phyloP scores from a whole-genome alignment of 805 yeast genomes.

The Wickerhamiella musiphila region DNA sequence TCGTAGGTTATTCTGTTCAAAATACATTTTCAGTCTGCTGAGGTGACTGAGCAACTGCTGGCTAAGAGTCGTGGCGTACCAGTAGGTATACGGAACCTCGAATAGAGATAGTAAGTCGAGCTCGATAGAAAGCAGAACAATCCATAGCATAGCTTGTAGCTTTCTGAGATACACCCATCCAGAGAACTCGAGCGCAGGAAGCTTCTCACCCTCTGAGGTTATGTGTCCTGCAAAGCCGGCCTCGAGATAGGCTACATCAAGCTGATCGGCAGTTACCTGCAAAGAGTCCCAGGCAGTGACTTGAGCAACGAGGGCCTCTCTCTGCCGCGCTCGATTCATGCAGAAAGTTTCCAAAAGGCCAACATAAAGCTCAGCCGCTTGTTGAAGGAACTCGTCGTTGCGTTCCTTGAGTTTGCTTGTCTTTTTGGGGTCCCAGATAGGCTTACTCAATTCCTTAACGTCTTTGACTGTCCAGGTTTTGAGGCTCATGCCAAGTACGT shows the following conservation, averaged over 20 bases:
- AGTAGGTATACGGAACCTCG: constrained; percentile 51
- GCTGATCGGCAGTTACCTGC: constrained; percentile 54
- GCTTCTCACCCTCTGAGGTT: constrained; percentile 14
- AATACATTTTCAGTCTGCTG: constrained; percentile 21
- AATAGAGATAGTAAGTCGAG: constrained; percentile 53
- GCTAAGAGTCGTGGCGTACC: constrained; percentile 42
- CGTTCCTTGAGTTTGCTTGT: constrained; percentile 14
- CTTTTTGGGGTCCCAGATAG: constrained; percentile 17
- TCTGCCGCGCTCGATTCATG: constrained; percentile 66
- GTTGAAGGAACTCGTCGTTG: constrained; percentile 18
- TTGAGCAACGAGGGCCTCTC: constrained; percentile 51
- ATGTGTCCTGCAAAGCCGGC: constrained; percentile 11
- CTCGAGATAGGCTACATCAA: constrained; percentile 33
- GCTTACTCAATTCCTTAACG: constrained; percentile 27
- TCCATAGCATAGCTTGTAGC: constrained; percentile 51
- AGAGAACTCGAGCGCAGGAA: constrained; percentile 41
- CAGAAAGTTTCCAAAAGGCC: constrained; percentile 30
- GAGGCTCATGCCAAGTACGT: constrained; percentile 8
- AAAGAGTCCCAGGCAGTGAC: constrained; percentile 55
- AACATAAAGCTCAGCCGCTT: constrained; percentile 28
- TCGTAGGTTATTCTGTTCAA: constrained; percentile 14
- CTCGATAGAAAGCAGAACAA: constrained; percentile 58
- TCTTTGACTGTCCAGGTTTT: constrained; percentile 22
- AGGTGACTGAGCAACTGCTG: constrained; percentile 28
- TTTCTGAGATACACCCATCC: constrained; percentile 55